Evolutionary conservation across 768 basidiomycete genomes (phyloP).

Genomic region (Cubamyces sp.): DNA sequence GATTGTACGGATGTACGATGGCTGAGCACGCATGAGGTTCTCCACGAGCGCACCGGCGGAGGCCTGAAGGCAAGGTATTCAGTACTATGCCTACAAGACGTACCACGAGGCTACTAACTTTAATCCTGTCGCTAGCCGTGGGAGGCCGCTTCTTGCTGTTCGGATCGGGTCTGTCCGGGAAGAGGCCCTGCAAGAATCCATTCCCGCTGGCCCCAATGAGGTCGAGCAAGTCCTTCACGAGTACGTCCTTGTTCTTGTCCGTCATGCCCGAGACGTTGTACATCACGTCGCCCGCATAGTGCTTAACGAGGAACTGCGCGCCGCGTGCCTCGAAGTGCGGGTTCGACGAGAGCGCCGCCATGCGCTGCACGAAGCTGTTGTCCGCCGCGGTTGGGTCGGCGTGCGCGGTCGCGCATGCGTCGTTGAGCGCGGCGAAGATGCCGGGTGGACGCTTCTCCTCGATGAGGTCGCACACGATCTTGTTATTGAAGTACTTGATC

Average conservation of each 20-base stretch:
- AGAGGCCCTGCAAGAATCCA: constrained; percentile 83
- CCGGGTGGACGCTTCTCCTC: constrained; percentile 96
- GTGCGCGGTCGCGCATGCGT: constrained; percentile 98
- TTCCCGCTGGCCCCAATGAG: constrained; percentile 81
- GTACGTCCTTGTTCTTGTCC: constrained; percentile 98
- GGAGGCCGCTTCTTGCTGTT: constrained; percentile 98
- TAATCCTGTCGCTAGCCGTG: constrained; percentile 97
- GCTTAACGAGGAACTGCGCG: constrained; percentile 90
- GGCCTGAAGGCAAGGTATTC: constrained; percentile 44
- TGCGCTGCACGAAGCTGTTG: constrained; percentile 93
- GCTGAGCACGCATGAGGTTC: constrained; percentile 96
- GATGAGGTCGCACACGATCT: constrained; percentile 97
- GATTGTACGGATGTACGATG: constrained; percentile 98
- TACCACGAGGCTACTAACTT: constrained; percentile 49
- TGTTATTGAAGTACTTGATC: constrained; percentile 99
- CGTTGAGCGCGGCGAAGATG: constrained; percentile 96
- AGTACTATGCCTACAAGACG: no score
- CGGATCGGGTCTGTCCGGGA: constrained; percentile 94
- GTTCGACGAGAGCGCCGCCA: constrained; percentile 78
- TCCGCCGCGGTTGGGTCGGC: constrained; percentile 97
- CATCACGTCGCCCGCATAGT: constrained; percentile 98
- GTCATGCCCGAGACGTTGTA: constrained; percentile 99
- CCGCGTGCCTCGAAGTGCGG: constrained; percentile 96
- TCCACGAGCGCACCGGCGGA: constrained; percentile 97
- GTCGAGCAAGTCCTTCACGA: constrained; percentile 94